Base-by-base conservation (phyloP, 306 rosid genomes). In the Vachellia pachyceras region DNA sequence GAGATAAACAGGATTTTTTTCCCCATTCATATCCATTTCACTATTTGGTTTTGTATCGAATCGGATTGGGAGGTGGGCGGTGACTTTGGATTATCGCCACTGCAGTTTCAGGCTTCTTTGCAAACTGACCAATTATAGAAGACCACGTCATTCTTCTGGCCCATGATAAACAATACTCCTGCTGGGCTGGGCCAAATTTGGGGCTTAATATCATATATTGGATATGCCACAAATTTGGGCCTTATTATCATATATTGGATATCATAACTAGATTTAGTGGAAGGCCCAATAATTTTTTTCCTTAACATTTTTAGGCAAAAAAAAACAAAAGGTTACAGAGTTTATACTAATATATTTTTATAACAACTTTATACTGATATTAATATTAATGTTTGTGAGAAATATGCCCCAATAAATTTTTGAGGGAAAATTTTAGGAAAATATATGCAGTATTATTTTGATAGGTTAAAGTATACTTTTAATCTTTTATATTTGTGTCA, bases 111-210 rank as follows among this genome's bases (percentile, higher is more conserved):
- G 54, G 20, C 13, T 18, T 7, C 33, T 46, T 9, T 3, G 42
- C 44, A 9, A 22, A 82, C 76, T 0, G 85, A 39, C 78, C 81
- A 82, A 82, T 76, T 18, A 35, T 17, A 44, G 12, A 40, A 46
- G n/a, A 12, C 42, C 76, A 52, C 14, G 76, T 74, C n/a, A 35
- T 17, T 18, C 10, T 36, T 49, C 9, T 44, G n/a, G 25, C 7
- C 69, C 18, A 35, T 18, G 67, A 10, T 29, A 1, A 40, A 29
- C 33, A 29, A 1, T 61, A 4, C 8, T 23, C 18, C 0, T 4
- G 18, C 8, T 4, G 67, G 64, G 36, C 65, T 57, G 65, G 40
- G 68, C 68, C 18, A 0, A 29, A 1, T 7, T 61, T 11, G 37
- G 66, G 15, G 37, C 55, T 4, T 14, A 49, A 49, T 1, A 29